Conservation (phyloP, 352 stramenopile genomes). For the Phytophthora cajani region DNA sequence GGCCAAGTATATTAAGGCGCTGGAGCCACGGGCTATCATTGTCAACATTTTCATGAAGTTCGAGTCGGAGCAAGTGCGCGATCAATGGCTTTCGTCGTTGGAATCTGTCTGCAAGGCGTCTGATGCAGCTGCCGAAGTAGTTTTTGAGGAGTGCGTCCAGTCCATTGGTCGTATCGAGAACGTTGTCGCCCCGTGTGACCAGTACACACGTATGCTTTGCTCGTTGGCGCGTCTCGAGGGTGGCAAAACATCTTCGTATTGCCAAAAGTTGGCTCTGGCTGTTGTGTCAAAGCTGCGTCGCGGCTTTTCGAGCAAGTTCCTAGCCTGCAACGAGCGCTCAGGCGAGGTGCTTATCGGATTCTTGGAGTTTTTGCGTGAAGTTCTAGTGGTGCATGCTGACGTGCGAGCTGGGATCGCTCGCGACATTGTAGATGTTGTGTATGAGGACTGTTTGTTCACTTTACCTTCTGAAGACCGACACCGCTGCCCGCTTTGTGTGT, state of each 20-base stretch:
- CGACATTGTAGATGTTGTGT: constrained; percentile 82
- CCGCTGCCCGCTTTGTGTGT: constrained; percentile 77
- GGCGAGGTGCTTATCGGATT: constrained; percentile 77
- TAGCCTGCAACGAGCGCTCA: constrained; percentile 74
- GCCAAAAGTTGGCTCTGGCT: constrained; percentile 55
- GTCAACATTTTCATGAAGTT: constrained; percentile 68
- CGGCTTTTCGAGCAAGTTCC: constrained; percentile 83
- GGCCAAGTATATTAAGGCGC: constrained; percentile 67
- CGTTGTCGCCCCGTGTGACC: constrained; percentile 64
- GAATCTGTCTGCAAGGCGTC: constrained; percentile 74
- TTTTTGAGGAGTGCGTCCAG: constrained; percentile 76
- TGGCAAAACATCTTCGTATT: constrained; percentile 49
- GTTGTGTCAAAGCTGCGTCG: constrained; percentile 68
- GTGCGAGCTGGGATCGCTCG: constrained; percentile 60
- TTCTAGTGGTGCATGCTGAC: constrained; percentile 60
- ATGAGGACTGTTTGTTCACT: constrained; percentile 87
- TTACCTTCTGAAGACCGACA: constrained; percentile 68
- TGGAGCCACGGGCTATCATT: constrained; percentile 52
- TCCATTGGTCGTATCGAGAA: constrained; percentile 73
- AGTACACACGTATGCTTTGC: constrained; percentile 75
- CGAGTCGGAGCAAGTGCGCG: constrained; percentile 77
- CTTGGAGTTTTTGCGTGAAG: constrained; percentile 81
- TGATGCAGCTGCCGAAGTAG: constrained; percentile 41
- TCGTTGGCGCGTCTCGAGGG: constrained; percentile 73
- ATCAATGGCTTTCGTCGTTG: constrained; percentile 86